Conservation (phyloP, 2,329 filamentous ascomycete genomes). For the Tolypocladium sp. region DNA sequence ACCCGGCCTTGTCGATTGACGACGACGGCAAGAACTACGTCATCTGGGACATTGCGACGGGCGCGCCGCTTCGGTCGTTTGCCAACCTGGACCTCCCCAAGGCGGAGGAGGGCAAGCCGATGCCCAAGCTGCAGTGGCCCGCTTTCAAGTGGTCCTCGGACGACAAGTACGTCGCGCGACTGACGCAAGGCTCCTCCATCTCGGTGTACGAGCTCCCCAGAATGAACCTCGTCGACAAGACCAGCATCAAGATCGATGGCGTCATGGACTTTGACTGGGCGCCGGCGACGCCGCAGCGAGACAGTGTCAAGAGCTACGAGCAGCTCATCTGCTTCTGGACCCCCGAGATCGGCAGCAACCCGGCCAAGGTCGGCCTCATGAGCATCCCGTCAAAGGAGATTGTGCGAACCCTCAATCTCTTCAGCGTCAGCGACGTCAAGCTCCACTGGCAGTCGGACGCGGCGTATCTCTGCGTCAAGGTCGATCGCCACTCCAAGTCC, state of each 20-base stretch:
- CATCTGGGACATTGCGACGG: constrained; percentile 92
- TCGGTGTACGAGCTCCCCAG: constrained; percentile 82
- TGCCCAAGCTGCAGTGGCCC: constrained; percentile 91
- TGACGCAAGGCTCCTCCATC: constrained; percentile 81
- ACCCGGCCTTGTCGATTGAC: constrained; percentile 75
- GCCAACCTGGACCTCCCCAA: constrained; percentile 75
- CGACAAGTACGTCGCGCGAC: constrained; percentile 90
- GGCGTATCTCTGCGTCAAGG: constrained; percentile 94
- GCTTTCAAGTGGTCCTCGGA: constrained; percentile 99
- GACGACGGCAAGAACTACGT: constrained; percentile 99
- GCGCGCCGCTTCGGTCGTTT: constrained; percentile 86
- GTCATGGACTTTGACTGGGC: constrained; percentile 98
- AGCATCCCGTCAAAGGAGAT: constrained; percentile 91
- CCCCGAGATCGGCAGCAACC: constrained; percentile 94
- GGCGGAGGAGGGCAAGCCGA: constrained; percentile 48
- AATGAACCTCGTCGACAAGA: constrained; percentile 87
- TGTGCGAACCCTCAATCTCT: constrained; percentile 88
- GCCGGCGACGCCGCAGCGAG: constrained; percentile 70
- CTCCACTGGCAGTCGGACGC: constrained; percentile 97
- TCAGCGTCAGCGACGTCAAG: constrained; percentile 96
- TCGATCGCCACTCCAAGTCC: constrained; percentile 96
- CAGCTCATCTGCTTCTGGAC: constrained; percentile 99
- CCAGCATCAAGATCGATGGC: constrained; percentile 90
- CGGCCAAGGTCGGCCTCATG: constrained; percentile 95
- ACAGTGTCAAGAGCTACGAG: constrained; percentile 84